A percentile compares a stretch with the other conserved stretches of the same genome.
phyloP scores from a whole-genome alignment of 2,329 filamentous ascomycete species.

The Tolypocladium endophyticum region DNA sequence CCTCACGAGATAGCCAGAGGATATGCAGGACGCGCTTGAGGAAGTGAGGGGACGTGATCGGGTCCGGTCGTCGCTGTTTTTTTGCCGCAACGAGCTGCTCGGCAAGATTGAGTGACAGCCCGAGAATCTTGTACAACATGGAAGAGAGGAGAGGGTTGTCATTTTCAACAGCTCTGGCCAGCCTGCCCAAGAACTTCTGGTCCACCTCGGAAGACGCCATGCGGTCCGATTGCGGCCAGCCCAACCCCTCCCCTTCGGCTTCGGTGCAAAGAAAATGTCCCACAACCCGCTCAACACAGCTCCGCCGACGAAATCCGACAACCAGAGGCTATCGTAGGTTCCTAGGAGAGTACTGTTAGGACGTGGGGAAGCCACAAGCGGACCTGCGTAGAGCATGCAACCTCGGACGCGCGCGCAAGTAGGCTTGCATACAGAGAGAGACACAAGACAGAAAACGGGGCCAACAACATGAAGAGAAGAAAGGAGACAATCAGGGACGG shows the following conservation, averaged over 20 bases:
- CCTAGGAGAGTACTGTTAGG: not conserved
- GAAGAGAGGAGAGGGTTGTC: constrained; percentile 71
- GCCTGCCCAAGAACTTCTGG: constrained; percentile 87
- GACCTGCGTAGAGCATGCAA: not conserved
- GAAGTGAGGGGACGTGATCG: constrained; percentile 65
- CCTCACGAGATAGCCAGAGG: constrained; percentile 89
- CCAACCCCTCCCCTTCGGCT: constrained; percentile 1
- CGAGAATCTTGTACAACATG: constrained; percentile 83
- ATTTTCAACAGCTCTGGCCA: constrained; percentile 68
- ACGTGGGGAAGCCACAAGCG: not conserved
- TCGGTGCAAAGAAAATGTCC: not conserved
- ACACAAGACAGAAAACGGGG: not conserved
- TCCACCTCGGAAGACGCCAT: constrained; percentile 98
- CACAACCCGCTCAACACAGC: not conserved
- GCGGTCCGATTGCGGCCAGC: constrained; percentile 8
- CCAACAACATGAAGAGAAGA: not conserved
- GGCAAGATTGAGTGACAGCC: constrained; percentile 79
- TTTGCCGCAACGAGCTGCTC: constrained; percentile 74
- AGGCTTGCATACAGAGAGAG: not conserved
- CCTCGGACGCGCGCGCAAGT: not conserved
- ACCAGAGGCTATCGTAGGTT: not conserved
- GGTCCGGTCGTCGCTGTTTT: constrained; percentile 73
- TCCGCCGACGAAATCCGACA: not conserved
- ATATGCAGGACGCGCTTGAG: constrained; percentile 80
- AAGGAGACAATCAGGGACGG: not conserved